These are phyloP conservation scores for Biscogniauxia sp. DNA, from an alignment of 2,329 filamentous ascomycete genomes.

Conservation along the genomic window DNA sequence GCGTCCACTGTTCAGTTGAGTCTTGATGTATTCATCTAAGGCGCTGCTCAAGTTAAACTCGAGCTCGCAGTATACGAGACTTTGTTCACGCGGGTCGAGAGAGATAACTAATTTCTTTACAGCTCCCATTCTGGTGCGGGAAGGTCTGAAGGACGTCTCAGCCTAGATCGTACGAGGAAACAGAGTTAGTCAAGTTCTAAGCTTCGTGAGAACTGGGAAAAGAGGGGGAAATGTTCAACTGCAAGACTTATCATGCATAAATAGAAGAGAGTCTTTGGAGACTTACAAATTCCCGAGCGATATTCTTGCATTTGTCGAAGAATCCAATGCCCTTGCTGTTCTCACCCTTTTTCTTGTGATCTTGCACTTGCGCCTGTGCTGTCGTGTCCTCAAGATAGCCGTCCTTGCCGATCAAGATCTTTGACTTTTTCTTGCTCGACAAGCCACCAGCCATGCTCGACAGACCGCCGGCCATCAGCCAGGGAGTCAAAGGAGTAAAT, in stretches of 20 bases:
- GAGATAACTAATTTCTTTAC: conserved; percentile 41
- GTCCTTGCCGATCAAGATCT: conserved; percentile 53
- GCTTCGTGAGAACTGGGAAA: neutral
- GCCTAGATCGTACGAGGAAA: neutral
- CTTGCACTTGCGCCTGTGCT: neutral
- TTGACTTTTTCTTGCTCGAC: conserved; percentile 27
- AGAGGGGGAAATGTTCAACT: neutral
- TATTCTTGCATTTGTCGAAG: conserved; percentile 37
- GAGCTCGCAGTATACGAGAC: conserved; percentile 57
- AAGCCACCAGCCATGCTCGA: conserved; percentile 33
- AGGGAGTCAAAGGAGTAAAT: conserved; percentile 31
- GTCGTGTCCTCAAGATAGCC: conserved; percentile 53
- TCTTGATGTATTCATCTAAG: conserved; percentile 50
- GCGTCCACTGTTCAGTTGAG: conserved; percentile 54
- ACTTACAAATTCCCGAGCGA: conserved; percentile 53
- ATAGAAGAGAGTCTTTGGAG: neutral
- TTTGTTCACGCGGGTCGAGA: conserved; percentile 55
- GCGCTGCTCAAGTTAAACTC: conserved; percentile 53
- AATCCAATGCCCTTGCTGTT: conserved; percentile 22
- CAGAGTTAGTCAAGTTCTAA: too few relatives aligned
- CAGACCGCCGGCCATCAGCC: conserved; percentile 16
- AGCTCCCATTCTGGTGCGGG: conserved; percentile 31
- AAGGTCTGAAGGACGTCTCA: conserved; percentile 13
- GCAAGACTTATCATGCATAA: too few relatives aligned
- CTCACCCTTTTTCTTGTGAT: conserved; percentile 16